Evolutionary conservation across 768 basidiomycete species (phyloP).

Genomic region (Rhodotorula babjevae): DNA sequence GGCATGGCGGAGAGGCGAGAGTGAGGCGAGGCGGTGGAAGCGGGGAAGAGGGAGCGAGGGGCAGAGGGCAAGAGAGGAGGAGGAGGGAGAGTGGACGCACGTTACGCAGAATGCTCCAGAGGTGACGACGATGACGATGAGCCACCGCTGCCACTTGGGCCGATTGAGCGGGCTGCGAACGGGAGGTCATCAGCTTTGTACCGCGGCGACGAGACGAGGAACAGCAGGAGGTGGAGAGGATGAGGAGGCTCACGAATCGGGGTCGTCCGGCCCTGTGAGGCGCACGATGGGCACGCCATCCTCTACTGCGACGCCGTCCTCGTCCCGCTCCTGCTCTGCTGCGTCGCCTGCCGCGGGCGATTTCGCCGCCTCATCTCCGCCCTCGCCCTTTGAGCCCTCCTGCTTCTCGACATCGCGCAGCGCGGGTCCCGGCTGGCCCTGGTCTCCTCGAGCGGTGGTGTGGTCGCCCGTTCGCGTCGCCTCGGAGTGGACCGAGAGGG

Average conservation of each 20-base stretch:
- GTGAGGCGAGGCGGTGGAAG: too few relatives aligned
- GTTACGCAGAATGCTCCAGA: slow-evolving; percentile 35
- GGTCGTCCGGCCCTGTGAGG: slow-evolving; percentile 21
- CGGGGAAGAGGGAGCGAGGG: not conserved
- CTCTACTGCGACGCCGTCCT: slow-evolving; percentile 28
- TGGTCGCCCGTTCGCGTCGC: not conserved
- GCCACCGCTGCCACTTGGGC: slow-evolving; percentile 38
- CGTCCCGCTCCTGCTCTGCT: not conserved
- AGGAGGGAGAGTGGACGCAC: slow-evolving; percentile 12
- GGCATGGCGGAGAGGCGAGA: too few relatives aligned
- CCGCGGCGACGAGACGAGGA: not conserved
- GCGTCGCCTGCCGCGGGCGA: not conserved
- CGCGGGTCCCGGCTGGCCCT: not conserved
- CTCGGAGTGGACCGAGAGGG: not conserved
- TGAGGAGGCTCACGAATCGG: not conserved
- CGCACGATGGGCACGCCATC: slow-evolving; percentile 28
- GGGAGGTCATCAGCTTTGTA: not conserved
- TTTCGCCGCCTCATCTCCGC: not conserved
- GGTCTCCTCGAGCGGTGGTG: not conserved
- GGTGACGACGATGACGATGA: slow-evolving; percentile 40
- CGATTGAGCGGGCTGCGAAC: slow-evolving; percentile 32
- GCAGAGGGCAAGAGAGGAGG: not conserved
- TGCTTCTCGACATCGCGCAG: slow-evolving; percentile 2
- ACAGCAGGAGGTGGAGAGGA: not conserved
- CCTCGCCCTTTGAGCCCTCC: not conserved